These are phyloP conservation scores for Helminthosporium solani DNA, from an alignment of 2,329 filamentous ascomycete genomes.

Conservation along the genomic window DNA sequence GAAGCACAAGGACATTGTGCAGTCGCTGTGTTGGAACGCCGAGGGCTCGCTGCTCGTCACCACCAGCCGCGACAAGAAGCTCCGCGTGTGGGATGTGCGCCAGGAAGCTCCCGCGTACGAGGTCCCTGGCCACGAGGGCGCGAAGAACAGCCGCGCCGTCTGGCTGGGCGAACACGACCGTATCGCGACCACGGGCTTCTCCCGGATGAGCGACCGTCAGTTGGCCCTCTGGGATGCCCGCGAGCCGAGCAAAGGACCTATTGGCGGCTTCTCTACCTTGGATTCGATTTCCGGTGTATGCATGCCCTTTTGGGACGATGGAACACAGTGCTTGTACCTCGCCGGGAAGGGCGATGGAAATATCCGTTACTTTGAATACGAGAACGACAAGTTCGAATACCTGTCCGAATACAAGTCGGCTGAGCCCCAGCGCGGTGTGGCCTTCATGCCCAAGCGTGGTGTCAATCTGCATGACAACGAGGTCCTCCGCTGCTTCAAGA, in stretches of 20 bases:
- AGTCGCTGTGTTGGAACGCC: slow-evolving; percentile 94
- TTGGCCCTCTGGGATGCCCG: slow-evolving; percentile 94
- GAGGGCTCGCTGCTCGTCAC: slow-evolving; percentile 84
- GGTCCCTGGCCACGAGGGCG: slow-evolving; percentile 79
- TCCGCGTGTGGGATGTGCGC: slow-evolving; percentile 95
- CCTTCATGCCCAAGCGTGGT: slow-evolving; percentile 90
- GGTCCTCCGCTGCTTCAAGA: slow-evolving; percentile 89
- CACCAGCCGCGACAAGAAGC: slow-evolving; percentile 96
- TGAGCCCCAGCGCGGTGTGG: slow-evolving; percentile 91
- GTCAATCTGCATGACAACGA: slow-evolving; percentile 97
- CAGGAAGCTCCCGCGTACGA: slow-evolving; percentile 88
- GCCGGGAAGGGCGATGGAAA: slow-evolving; percentile 98
- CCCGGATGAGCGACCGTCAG: slow-evolving; percentile 96
- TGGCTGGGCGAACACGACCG: slow-evolving; percentile 98
- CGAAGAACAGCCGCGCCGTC: slow-evolving; percentile 94
- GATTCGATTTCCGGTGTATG: slow-evolving; percentile 97
- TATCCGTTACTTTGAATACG: slow-evolving; percentile 97
- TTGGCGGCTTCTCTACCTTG: slow-evolving; percentile 85
- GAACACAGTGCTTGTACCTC: slow-evolving; percentile 90
- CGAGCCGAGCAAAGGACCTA: slow-evolving; percentile 67
- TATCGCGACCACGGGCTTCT: slow-evolving; percentile 95
- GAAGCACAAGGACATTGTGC: slow-evolving; percentile 87
- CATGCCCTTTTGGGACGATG: slow-evolving; percentile 98
- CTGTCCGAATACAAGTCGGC: slow-evolving; percentile 96
- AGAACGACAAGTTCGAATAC: slow-evolving; percentile 98